Evolutionary conservation across 257 asterid species (phyloP), one percentile per base, ranked within the genome.

Genomic region (Leonotis leonurus): DNA sequence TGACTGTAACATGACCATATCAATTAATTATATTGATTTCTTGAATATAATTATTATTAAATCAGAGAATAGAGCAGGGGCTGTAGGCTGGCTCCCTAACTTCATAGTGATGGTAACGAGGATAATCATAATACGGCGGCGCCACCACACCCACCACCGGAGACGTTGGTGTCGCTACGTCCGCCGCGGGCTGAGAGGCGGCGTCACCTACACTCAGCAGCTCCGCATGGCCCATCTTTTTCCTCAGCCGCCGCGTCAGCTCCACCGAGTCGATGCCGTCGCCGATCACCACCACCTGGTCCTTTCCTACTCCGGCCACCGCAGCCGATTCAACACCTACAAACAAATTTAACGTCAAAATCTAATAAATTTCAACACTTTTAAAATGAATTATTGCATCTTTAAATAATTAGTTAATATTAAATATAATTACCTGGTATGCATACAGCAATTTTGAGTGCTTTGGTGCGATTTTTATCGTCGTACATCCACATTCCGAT

Each of bases 271-370:
- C 95, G 8, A 82, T 56, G 30, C 79, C 83, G 0, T 66, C 83
- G 55, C 92, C 92, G 0, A 76, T 52, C 4, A 87, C 85, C 63
- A 55, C 82, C 26, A 87, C 41, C 45, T 70, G 54, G 0, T 84
- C 62, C 58, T 45, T 82, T 2, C 35, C 84, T 1, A 64, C 10
- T 3, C 81, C 89, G 0, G 48, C 39, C 8, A 84, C 13, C 7
- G 81, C 67, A 48, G 71, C 75, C 8, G 80, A 75, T 13, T 60
- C 78, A 21, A 81, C 85, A 13, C 83, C 82, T 83, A 29, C 5
- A 12, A 17, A 8, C 46, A 24, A 21, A 1, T 12, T 10, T 37
- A 5, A 5, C 39, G 9, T 6, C 6, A 33, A 33, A 27, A 27
- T 27, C 5, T 27, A 27, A 4, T 32, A 32, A 32, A 1, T 33